Percentiles rank a stretch among this genome's conserved stretches.
Evolutionary conservation across 148 eudicot genomes (phyloP).

Genomic region (Polygonum maritimum): DNA sequence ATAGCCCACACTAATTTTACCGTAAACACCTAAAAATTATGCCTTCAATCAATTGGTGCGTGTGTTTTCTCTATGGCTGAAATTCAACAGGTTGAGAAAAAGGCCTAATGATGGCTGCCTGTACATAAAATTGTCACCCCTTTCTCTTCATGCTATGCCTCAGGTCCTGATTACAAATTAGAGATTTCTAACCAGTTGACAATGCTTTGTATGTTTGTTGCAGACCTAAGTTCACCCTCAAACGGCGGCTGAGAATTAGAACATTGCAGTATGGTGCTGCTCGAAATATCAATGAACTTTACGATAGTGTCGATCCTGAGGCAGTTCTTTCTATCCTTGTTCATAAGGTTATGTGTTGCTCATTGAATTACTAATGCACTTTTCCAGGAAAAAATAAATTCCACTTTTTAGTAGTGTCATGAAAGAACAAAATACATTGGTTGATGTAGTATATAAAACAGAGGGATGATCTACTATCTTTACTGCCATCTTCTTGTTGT

Average conservation of each 20-base stretch:
- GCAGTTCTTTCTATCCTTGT: constrained; percentile 84
- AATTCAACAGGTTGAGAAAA: background rate
- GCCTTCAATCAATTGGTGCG: background rate
- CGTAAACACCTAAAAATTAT: background rate
- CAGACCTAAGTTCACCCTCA: constrained; percentile 66
- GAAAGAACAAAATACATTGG: background rate
- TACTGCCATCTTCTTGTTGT: background rate
- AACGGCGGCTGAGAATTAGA: constrained; percentile 79
- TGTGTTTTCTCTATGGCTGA: background rate
- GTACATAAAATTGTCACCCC: background rate
- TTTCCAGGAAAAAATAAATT: background rate
- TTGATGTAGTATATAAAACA: background rate
- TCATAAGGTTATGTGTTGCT: constrained; percentile 58
- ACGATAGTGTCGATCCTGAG: constrained; percentile 93
- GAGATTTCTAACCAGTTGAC: constrained; percentile 3
- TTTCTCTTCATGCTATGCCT: background rate
- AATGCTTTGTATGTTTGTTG: constrained; percentile 17
- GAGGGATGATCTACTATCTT: background rate
- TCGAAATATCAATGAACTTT: constrained; percentile 78
- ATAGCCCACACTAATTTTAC: background rate
- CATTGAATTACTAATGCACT: background rate
- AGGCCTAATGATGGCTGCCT: background rate
- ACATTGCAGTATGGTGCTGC: constrained; percentile 78
- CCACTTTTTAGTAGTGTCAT: background rate
- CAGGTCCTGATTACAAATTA: background rate